Evolutionary conservation across 306 rosid species (phyloP).

Genomic region (Rosa persica): DNA sequence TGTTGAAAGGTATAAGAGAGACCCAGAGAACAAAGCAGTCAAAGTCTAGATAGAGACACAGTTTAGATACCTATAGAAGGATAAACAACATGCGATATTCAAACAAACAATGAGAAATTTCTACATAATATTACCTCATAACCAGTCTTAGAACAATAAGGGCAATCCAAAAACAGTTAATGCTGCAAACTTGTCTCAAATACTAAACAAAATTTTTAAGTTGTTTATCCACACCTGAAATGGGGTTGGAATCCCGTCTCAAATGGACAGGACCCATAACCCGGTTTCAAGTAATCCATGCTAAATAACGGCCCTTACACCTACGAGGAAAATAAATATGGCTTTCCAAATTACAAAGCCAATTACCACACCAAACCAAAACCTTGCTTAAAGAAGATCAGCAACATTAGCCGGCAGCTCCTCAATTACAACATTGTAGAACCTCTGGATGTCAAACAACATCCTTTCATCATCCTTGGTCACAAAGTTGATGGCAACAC

Average conservation of each 20-base stretch:
- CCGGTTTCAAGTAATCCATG: conserved; percentile 27
- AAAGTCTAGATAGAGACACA: not conserved
- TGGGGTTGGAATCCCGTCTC: conserved; percentile 27
- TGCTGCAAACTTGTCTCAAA: conserved; percentile 29
- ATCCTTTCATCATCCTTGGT: conserved; percentile 60
- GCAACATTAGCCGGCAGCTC: conserved; percentile 74
- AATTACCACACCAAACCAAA: conserved; percentile 25
- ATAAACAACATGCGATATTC: not conserved
- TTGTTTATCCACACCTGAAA: conserved; percentile 36
- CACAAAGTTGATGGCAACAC: conserved; percentile 73
- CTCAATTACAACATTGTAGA: conserved; percentile 58
- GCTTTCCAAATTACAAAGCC: conserved; percentile 34
- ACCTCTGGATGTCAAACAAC: conserved; percentile 64
- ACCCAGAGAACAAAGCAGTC: not conserved
- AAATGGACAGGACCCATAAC: conserved; percentile 27
- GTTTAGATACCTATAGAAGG: not conserved
- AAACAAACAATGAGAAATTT: not conserved
- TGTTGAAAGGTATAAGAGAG: not conserved
- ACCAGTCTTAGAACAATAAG: conserved; percentile 17
- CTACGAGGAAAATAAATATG: conserved; percentile 30
- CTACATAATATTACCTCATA: conserved; percentile 10
- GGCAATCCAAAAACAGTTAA: conserved; percentile 26
- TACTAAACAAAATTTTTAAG: conserved; percentile 42
- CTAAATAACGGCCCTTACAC: conserved; percentile 30
- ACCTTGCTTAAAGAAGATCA: conserved; percentile 58